A percentile compares a stretch with the other conserved stretches of the same genome.
Evolutionary conservation across 306 rosid species (phyloP).

Genomic region (Purshia tridentata): DNA sequence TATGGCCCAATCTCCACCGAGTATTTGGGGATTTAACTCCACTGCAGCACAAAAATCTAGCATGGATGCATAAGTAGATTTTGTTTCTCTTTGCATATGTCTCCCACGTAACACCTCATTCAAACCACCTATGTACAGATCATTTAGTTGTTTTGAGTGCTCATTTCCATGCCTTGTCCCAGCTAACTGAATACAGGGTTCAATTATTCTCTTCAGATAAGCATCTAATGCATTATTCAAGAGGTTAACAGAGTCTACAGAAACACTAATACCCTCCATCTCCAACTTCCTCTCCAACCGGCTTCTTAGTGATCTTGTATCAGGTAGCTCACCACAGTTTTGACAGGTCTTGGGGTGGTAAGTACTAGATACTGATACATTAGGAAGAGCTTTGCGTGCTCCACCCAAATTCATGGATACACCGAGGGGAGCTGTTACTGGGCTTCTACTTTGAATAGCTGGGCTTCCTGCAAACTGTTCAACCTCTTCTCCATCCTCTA

Average conservation of each 20-base stretch:
- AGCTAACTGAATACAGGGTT: constrained; percentile 60
- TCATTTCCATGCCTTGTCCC: constrained; percentile 46
- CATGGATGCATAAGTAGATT: constrained; percentile 44
- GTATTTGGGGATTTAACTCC: constrained; percentile 71
- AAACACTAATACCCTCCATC: constrained; percentile 50
- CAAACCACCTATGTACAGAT: constrained; percentile 25
- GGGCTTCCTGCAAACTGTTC: constrained; percentile 89
- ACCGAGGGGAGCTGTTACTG: constrained; percentile 93
- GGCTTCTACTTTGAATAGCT: constrained; percentile 82
- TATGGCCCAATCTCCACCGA: constrained; percentile 77
- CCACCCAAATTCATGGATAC: constrained; percentile 38
- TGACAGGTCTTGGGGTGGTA: constrained; percentile 63
- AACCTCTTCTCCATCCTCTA: constrained; percentile 99
- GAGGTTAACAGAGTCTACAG: constrained; percentile 69
- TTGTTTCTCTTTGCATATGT: constrained; percentile 35
- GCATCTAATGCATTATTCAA: constrained; percentile 82
- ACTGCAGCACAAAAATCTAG: constrained; percentile 67
- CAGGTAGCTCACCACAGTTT: constrained; percentile 64
- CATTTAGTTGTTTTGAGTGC: constrained; percentile 27
- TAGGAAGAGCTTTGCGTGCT: constrained; percentile 50
- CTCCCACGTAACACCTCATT: constrained; percentile 37
- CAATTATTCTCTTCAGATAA: constrained; percentile 80
- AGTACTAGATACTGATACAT: constrained; percentile 38
- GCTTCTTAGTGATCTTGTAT: constrained; percentile 58
- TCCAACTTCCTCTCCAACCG: constrained; percentile 73